Evolutionary conservation across 164 flowering plant genomes (phyloP), one percentile per base, ranked within the genome.

Genomic region (Buxus sempervirens): DNA sequence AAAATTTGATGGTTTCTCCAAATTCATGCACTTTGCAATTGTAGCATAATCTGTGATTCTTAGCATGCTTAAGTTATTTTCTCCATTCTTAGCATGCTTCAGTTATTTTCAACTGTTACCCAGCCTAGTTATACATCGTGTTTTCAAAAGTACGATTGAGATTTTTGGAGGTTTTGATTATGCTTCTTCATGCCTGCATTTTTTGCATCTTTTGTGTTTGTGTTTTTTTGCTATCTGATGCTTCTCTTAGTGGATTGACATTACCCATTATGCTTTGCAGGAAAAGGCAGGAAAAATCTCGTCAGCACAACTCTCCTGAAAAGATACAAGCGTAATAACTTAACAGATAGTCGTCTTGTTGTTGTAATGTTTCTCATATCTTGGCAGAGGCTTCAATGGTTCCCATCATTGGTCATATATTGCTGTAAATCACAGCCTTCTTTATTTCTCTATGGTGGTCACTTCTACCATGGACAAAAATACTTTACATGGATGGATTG

Each of bases 251-350:
- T 45, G 20, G 61, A 14, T 22, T 54, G 20, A 54, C 13, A 21
- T 62, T 56, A 25, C 49, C 51, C 5, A 45, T 53, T 70, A 24
- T 60, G 26, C 36, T 4, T 70, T 51, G 51, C 81, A 80, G 85
- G 73, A 76, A 62, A 72, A 70, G 78, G 70, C 54, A 69, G n/a
- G 70, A 66, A 42, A 63, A 67, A 18, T 48, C 63, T 9, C 4
- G 57, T 0, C 65, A 48, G 48, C 55, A 23, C 15, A 24, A 64
- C 16, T 51, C 22, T 63, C 21, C 68, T 27, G 58, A 64, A 58
- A 70, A 72, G 59, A 71, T 68, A 53, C 64, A 66, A 32, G 62
- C 42, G 0, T 72, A 62, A n/a, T 24, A 15, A 19, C 12, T 58
- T 38, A 70, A 64, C 63, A 70, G 76, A 76, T 75, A 70, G 62